Percentiles rank a stretch among this genome's conserved stretches.
These are phyloP conservation scores for Botrytis elliptica DNA, from an alignment of 2,329 filamentous ascomycete species.

Conservation along the genomic window DNA sequence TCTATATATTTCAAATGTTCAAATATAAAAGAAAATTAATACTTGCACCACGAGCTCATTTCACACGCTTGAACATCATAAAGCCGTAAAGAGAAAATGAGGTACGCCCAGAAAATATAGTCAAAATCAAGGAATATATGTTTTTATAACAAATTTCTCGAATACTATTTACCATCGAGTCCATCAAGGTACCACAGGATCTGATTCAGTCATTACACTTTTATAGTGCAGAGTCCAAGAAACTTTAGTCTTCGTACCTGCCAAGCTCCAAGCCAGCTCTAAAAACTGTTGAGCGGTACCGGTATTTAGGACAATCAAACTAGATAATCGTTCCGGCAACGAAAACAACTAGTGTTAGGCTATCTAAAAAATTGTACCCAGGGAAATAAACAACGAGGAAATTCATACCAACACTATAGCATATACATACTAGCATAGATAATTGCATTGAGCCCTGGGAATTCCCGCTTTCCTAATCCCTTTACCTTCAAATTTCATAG, in stretches of 20 bases:
- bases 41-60: too few relatives aligned
- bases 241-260: background rate
- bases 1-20: too few relatives aligned
- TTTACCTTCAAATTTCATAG: background rate
- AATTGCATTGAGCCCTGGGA: background rate
- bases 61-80: too few relatives aligned
- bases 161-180: background rate
- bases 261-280: background rate
- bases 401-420: background rate
- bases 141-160: background rate
- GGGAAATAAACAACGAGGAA: background rate
- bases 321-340: background rate
- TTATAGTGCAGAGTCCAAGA: background rate
- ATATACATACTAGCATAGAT: background rate
- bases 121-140: background rate
- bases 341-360: background rate
- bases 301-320: background rate
- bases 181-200: background rate
- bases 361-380: background rate
- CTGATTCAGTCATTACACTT: background rate
- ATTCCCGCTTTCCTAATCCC: fast-evolving
- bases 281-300: background rate
- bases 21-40: too few relatives aligned
- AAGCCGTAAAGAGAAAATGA: too few relatives aligned
- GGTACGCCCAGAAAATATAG: background rate